Evolutionary conservation across 2,329 filamentous ascomycete genomes (phyloP).

Genomic region (Colletotrichum kahawae): DNA sequence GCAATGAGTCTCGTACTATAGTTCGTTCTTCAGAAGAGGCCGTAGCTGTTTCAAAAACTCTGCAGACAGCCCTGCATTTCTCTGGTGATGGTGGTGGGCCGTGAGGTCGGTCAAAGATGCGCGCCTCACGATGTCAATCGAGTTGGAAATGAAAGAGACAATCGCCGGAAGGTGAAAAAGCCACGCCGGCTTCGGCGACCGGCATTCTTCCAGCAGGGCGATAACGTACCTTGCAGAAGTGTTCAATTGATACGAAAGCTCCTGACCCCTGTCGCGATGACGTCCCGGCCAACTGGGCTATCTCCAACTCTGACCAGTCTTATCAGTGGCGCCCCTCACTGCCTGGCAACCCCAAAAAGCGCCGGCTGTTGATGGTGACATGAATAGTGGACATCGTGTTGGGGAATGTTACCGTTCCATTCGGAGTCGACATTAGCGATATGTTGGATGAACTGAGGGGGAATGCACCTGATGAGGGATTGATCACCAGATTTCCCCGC

Average conservation of each 20-base stretch:
- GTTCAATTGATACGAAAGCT: not conserved
- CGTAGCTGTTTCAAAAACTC: not conserved
- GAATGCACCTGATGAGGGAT: not conserved
- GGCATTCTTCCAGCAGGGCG: not conserved
- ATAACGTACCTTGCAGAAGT: not conserved
- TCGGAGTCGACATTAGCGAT: not conserved
- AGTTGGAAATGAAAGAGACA: not conserved
- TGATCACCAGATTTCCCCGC: not conserved
- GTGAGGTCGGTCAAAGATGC: not conserved
- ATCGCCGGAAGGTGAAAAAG: not conserved
- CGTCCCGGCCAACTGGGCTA: not conserved
- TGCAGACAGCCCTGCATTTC: not conserved
- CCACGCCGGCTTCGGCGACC: not conserved
- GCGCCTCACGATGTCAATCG: not conserved
- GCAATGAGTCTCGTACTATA: not conserved
- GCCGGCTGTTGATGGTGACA: constrained; percentile 1
- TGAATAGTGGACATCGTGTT: constrained; percentile 17
- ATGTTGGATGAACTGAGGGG: constrained; percentile 3
- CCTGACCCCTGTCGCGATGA: not conserved
- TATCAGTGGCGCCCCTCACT: constrained; percentile 15
- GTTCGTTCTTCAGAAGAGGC: not conserved
- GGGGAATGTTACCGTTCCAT: constrained; percentile 18
- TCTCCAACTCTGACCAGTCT: not conserved
- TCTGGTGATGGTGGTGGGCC: not conserved
- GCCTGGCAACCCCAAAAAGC: not conserved